phyloP scores from a whole-genome alignment of 352 stramenopile species.

The Phytophthora colocasiae region DNA sequence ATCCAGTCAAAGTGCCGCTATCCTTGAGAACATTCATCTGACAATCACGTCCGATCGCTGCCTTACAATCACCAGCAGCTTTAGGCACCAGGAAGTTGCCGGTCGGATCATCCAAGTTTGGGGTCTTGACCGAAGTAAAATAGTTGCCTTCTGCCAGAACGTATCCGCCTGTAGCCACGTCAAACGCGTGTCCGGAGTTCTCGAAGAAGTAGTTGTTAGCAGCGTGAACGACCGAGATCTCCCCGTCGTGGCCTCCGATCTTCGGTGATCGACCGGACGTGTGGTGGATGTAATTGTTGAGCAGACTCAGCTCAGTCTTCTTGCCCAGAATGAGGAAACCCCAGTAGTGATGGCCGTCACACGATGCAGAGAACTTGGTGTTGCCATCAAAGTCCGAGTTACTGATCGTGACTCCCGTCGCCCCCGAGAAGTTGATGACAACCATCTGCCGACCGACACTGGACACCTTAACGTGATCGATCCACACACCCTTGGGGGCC shows the following conservation, averaged over 20 bases:
- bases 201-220: constrained; percentile 37
- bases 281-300: constrained; percentile 31
- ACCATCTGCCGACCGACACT: constrained; percentile 46
- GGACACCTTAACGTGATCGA: constrained; percentile 46
- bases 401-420: constrained; percentile 28
- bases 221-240: constrained; percentile 22
- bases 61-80: constrained; percentile 15
- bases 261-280: constrained; percentile 45
- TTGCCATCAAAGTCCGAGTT: constrained; percentile 31
- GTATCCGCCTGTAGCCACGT: constrained; percentile 18
- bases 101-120: constrained; percentile 14
- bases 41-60: constrained; percentile 25
- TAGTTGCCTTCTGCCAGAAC: constrained; percentile 38
- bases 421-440: constrained; percentile 21
- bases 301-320: constrained; percentile 27
- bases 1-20: constrained; percentile 19
- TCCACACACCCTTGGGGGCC: constrained; percentile 26
- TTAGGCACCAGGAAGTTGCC: constrained; percentile 26
- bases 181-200: constrained; percentile 26
- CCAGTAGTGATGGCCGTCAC: constrained; percentile 50
- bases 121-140: constrained; percentile 16
- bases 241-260: constrained; percentile 20
- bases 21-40: constrained; percentile 22
- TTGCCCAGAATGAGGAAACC: constrained; percentile 26
- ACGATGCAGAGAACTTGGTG: constrained; percentile 13